These are phyloP conservation scores for Umbelopsis sp. DNA, from an alignment of 192 early-diverging fungal species.

Conservation along the genomic window DNA sequence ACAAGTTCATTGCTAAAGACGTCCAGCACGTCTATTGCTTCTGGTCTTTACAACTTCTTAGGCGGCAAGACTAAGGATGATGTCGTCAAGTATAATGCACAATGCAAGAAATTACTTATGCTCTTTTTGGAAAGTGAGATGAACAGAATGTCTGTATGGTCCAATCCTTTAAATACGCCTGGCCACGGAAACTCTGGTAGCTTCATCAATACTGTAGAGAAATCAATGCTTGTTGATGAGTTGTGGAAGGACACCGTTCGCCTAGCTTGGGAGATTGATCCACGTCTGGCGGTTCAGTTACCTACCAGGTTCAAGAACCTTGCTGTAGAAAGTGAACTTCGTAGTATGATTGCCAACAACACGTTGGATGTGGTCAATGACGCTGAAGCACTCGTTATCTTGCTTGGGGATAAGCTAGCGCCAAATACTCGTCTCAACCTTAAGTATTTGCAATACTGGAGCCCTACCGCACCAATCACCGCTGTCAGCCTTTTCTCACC, in stretches of 20 bases:
- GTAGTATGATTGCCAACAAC: constrained; percentile 61
- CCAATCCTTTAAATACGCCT: constrained; percentile 64
- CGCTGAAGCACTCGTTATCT: constrained; percentile 72
- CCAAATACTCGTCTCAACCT: constrained; percentile 35
- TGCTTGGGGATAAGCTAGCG: constrained; percentile 66
- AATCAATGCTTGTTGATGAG: constrained; percentile 44
- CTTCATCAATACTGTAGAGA: constrained; percentile 30
- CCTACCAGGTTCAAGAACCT: constrained; percentile 71
- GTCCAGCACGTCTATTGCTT: constrained; percentile 28
- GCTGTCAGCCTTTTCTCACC: constrained; percentile 82
- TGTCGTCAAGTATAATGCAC: constrained; percentile 48
- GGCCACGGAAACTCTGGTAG: constrained; percentile 34
- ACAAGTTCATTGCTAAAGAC: constrained; percentile 41
- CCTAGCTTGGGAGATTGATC: constrained; percentile 84
- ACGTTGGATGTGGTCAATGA: constrained; percentile 67
- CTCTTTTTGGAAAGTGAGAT: constrained; percentile 91
- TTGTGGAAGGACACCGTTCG: constrained; percentile 75
- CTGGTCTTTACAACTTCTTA: constrained; percentile 36
- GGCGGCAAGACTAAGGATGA: constrained; percentile 54
- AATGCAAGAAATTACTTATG: constrained; percentile 67
- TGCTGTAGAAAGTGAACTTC: constrained; percentile 66
- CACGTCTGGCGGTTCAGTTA: constrained; percentile 82
- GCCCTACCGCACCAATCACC: constrained; percentile 85
- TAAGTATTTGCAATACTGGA: constrained; percentile 86
- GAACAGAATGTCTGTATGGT: constrained; percentile 81